Evolutionary conservation across 2,329 filamentous ascomycete genomes (phyloP).

Genomic region (Xylaria sp.): DNA sequence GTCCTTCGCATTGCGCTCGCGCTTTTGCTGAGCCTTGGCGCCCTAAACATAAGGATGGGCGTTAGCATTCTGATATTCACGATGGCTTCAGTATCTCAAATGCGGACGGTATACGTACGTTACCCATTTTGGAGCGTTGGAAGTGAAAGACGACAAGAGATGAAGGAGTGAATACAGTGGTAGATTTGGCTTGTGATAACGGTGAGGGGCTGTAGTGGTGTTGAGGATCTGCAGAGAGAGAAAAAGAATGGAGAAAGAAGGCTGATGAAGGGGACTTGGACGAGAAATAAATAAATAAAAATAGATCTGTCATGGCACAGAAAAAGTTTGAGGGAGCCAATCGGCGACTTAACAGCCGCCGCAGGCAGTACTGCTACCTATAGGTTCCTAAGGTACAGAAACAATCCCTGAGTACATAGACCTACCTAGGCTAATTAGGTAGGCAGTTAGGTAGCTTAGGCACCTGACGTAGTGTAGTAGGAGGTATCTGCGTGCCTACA

Average conservation of each 20-base stretch:
- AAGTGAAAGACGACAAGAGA: background rate
- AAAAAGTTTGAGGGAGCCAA: conserved; percentile 11
- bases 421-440: background rate
- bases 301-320: conserved; percentile 12
- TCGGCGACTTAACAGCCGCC: conserved; percentile 9
- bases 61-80: conserved; percentile 21
- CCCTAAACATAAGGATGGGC: conserved; percentile 56
- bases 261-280: conserved; percentile 16
- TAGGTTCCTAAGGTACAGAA: too few relatives aligned
- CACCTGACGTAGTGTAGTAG: background rate
- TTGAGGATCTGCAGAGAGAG: conserved; percentile 33
- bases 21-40: conserved; percentile 76
- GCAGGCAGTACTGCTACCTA: background rate
- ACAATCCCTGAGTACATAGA: background rate
- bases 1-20: conserved; percentile 76
- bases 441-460: background rate
- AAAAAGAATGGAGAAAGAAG: conserved; percentile 37
- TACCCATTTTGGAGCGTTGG: conserved; percentile 35
- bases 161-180: background rate
- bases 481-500: background rate
- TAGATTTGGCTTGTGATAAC: conserved; percentile 18
- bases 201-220: conserved; percentile 15
- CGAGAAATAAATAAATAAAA: conserved; percentile 16
- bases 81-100: background rate
- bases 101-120: conserved; percentile 31